Evolutionary conservation across 805 yeast genomes (phyloP), one percentile per base, ranked within the genome.

Genomic region (Hanseniaspora singularis): DNA sequence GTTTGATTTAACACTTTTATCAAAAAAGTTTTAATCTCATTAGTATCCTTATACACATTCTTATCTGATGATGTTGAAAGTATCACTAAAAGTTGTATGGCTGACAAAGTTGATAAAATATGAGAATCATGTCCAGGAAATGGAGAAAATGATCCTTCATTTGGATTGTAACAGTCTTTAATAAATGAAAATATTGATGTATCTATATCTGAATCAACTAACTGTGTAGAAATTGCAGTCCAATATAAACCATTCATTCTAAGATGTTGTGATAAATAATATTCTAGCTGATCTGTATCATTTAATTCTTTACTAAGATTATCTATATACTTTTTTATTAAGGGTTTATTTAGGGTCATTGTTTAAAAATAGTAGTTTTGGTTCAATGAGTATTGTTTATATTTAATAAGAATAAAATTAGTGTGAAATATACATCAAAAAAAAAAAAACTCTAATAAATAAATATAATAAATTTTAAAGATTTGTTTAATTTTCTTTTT

Each of bases 171-270:
- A 58, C 97, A 89, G 70, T 64, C 54, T 74, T 46, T 3, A 89
- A 83, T 59, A 79, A 92, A n/a, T 67, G 63, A 1, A 83, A 62
- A 12, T 89, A 75, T 6, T 80, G 83, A 1, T 69, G 64, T 45
- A 69, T 67, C 14, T 36, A 11, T 22, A 14, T 23, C n/a, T 20
- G 31, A 38, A 15, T 30, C 40, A 9, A 42, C 19, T 30, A 42
- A n/a, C n/a, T 77, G 69, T 49, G 89, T 72, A 0, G 77, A 73
- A 27, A 88, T 62, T 0, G 96, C 86, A 15, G 82, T 80, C 99
- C 99, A 92, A 60, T 92, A 92, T 0, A 92, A 70, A 1, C 97
- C 98, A 56, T 84, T 86, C 70, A 92, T 63, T 27, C 96, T 71
- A 41, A 92, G 67, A 60, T 92, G 97, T 57, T 92, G 97, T 10